Evolutionary conservation across 371 early-diverging fungal genomes (phyloP), one percentile per base, ranked within the genome.

Genomic region (Rhizopus microsporus): DNA sequence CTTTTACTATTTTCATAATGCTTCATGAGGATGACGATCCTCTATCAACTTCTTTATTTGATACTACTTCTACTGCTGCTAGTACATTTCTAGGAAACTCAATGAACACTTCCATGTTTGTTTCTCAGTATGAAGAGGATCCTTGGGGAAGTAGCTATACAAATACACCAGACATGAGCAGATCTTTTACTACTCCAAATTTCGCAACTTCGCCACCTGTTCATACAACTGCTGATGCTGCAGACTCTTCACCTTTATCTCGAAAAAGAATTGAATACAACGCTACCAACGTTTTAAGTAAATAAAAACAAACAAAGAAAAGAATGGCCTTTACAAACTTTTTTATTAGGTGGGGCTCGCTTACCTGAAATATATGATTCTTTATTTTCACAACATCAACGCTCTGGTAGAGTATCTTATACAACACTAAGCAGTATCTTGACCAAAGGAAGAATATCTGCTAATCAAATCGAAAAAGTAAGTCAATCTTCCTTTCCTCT

Each of bases 391-490:
- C 58, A 82, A 16, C 51, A 64, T 40, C 82, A 82, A 17, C 65
- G 61, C 4, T 78, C 63, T 10, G 80, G 80, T 31, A 70, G 68
- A 59, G 72, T 84, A 12, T 70, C 81, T 4, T 64, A 83, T 15
- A 64, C 70, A 3, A 65, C 75, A 7, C 51, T 86, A 45, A 74
- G 73, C 59, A 68, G 69, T 50, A 70, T 85, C 15, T 50, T 85
- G 35, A 57, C 63, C 6, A 63, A 74, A 40, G 78, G 77, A 63
- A 79, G 76, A 9, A 54, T 78, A 31, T 63, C 80, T 29, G 72
- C 77, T 7, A 54, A 61, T 29, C 71, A 72, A 10, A 68, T 80
- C 33, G 75, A 81, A 54, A 75, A 69, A 72, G 85, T 79, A 67
- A 45, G 49, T 29, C 6, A 9, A 51, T 51, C 30, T 17, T 23